These are phyloP conservation scores for Hagleromyces aurorensis DNA, from an alignment of 805 yeast species.

Conservation along the genomic window DNA sequence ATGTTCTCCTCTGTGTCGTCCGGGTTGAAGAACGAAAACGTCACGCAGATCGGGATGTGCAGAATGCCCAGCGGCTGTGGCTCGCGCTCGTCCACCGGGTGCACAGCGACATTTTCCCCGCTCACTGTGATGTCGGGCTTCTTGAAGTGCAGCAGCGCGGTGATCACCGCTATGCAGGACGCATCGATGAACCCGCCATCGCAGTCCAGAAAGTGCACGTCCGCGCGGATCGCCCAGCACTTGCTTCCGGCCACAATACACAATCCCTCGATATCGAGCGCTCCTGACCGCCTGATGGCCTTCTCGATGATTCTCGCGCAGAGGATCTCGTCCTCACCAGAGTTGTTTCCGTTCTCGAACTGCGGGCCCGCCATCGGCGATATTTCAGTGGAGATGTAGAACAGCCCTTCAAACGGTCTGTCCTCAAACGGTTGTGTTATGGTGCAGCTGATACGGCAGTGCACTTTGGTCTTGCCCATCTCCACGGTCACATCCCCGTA, in stretches of 20 bases:
- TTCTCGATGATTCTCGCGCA: conserved; percentile 82
- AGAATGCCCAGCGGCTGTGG: conserved; percentile 80
- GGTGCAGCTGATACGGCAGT: conserved; percentile 55
- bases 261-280: conserved; percentile 81
- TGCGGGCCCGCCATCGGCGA: conserved; percentile 84
- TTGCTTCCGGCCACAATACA: conserved; percentile 87
- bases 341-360: conserved; percentile 63
- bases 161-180: conserved; percentile 82
- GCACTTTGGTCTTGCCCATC: conserved; percentile 59
- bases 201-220: conserved; percentile 76
- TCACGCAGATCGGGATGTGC: conserved; percentile 84
- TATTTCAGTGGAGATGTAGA: conserved; percentile 75
- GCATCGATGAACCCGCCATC: conserved; percentile 94
- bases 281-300: conserved; percentile 83
- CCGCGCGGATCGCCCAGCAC: conserved; percentile 89
- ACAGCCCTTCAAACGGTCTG: conserved; percentile 88
- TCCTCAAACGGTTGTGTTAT: conserved; percentile 79
- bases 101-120: conserved; percentile 59
- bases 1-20: conserved; percentile 56
- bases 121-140: conserved; percentile 76
- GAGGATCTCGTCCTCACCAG: conserved; percentile 72
- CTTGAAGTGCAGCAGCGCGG: conserved; percentile 73
- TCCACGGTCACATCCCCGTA: conserved; percentile 75
- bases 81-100: conserved; percentile 67
- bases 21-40: conserved; percentile 80